Conservation (phyloP, 208 protist genomes). For the Wallacemonas sp. region DNA sequence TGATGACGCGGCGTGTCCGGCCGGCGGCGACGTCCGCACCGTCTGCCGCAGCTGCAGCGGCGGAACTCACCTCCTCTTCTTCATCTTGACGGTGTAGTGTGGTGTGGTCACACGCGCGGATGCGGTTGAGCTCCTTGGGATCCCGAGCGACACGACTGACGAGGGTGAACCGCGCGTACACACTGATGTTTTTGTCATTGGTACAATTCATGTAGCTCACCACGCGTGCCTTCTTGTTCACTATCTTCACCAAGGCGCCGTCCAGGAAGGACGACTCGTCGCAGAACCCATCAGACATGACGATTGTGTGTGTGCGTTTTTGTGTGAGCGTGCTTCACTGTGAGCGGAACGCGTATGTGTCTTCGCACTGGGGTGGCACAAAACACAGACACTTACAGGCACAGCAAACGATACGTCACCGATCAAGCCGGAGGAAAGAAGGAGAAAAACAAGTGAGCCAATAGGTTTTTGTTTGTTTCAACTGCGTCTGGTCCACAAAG, state of each 20-base stretch:
- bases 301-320: not conserved
- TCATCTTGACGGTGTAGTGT: not conserved
- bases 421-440: no score
- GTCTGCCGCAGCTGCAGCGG: not conserved
- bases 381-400: no score
- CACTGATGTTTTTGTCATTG: not conserved
- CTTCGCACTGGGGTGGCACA: no score
- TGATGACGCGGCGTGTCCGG: not conserved
- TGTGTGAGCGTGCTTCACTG: not conserved
- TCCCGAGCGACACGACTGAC: not conserved
- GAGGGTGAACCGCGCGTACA: not conserved
- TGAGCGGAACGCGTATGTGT: no score
- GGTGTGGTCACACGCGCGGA: not conserved
- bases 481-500: not conserved
- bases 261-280: not conserved
- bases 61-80: not conserved
- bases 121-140: not conserved
- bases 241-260: not conserved
- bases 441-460: not conserved
- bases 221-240: not conserved
- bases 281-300: not conserved
- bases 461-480: not conserved
- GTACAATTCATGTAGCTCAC: slow-evolving; percentile 7
- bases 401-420: no score
- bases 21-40: not conserved